Evolutionary conservation across 1,139 yeast genomes (phyloP), one percentile per base, ranked within the genome.

Genomic region (Kurtzmaniella natalensis): DNA sequence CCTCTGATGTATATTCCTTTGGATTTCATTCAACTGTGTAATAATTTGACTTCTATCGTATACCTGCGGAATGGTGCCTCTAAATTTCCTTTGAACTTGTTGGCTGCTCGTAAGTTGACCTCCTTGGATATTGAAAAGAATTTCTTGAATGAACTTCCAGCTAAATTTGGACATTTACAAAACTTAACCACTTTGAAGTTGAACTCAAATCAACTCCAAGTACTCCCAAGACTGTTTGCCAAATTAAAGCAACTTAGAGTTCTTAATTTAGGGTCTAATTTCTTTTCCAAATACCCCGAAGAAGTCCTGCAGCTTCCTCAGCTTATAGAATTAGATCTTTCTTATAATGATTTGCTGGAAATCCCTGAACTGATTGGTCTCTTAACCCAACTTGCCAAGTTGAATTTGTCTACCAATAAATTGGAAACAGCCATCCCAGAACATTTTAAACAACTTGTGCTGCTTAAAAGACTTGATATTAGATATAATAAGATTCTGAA

Each of bases 21-120:
- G 38, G 96, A 88, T 53, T 88, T 88, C 52, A 80, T 88, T 45
- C 95, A 87, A 52, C 78, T 86, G 19, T 83, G 95, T 45, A 72
- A 77, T 32, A 84, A 84, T 48, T 64, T 89, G 44, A 72, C 75
- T 21, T 73, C 77, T 37, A 68, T 88, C 39, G 71, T 78, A 35
- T 86, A 80, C 63, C 77, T 86, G 1, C 70, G 78, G 41, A 84
- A 86, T 48, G 84, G 94, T 37, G 76, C 86, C 13, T 75, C 81
- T 7, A 71, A 67, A 35, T 83, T 89, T 51, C 96, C 96, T 2
- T 55, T 67, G 25, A 82, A 85, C 45, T 70, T 89, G 32, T 68
- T 81, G 4, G 81, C 80, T 43, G 88, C 94, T 0, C 69, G 71
- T 28, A 72, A 77, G 34, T 67, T 92, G 46, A 74, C 76, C n/a